A percentile compares a stretch with the other conserved stretches of the same genome.
Conservation (phyloP, 1,139 yeast species). For the Scheffersomyces quercinus region DNA sequence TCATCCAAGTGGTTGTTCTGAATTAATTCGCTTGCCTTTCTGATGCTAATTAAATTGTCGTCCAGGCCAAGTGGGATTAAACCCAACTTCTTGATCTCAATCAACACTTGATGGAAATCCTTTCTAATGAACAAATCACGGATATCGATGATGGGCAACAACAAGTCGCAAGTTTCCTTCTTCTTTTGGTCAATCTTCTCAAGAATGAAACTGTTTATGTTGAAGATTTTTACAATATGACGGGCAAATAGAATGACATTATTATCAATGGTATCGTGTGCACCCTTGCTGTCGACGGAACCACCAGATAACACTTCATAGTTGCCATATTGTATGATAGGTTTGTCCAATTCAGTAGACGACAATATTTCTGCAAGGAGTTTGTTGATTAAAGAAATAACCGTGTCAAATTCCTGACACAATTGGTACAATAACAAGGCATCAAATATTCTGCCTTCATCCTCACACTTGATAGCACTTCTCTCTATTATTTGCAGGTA, state of each 20-base stretch:
- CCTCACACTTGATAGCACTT: constrained; percentile 86
- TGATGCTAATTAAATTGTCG: constrained; percentile 36
- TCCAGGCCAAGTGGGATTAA: constrained; percentile 61
- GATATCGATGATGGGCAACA: constrained; percentile 68
- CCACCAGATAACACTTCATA: constrained; percentile 30
- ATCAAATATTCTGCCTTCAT: constrained; percentile 87
- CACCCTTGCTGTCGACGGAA: constrained; percentile 11
- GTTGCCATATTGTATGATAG: constrained; percentile 45
- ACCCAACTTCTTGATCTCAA: constrained; percentile 56
- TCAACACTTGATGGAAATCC: constrained; percentile 64
- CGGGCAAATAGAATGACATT: constrained; percentile 58
- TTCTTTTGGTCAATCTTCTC: constrained; percentile 44
- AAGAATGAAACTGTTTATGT: constrained; percentile 51
- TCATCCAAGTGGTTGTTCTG: constrained; percentile 58
- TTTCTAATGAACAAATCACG: constrained; percentile 59
- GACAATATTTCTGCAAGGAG: constrained; percentile 78
- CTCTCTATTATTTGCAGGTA: constrained; percentile 68
- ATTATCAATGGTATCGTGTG: constrained; percentile 38
- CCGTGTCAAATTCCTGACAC: constrained; percentile 86
- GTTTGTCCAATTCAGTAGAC: constrained; percentile 69
- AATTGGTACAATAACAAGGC: constrained; percentile 84
- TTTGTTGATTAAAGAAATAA: constrained; percentile 73
- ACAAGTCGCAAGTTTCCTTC: constrained; percentile 62
- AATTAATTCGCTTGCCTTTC: constrained; percentile 44
- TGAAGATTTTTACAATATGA: constrained; percentile 54